Base-by-base conservation (phyloP, 805 yeast genomes). In the Candida manassasensis region DNA sequence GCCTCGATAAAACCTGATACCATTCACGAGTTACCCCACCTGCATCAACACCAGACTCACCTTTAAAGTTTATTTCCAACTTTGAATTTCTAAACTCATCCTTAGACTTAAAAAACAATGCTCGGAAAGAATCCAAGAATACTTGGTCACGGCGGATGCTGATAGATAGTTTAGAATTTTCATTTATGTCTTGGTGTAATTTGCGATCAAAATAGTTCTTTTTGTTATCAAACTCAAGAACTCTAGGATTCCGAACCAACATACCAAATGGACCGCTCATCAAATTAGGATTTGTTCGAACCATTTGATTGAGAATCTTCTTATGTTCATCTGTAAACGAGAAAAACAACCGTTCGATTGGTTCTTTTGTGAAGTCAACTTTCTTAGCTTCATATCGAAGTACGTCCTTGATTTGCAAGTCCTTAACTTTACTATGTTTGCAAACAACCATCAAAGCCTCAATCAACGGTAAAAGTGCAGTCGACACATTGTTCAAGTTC, bases 11-110 rank as follows among this genome's bases (percentile, higher is more conserved):
- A 4, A 89, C 95, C 55, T 89, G 97, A 52, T 82, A 89, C 98
- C 98, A 93, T 57, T 93, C 99, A 51, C 99, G 71, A 0, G 97
- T 85, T 11, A 93, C 81, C 27, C 99, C 99, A 47, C 99, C 99
- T 3, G 96, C 98, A 68, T 93, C 99, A 32, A 93, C 85, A 47
- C 97, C 99, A 36, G 83, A 83, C 58, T 93, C 99, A 1, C 95
- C 96, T 43, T 79, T 79, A 64, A 93, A 93, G n/a, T 73, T 73
- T 27, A 93, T 77, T 34, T 83, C 89, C 46, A 93, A 63, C 45
- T 80, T 81, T 2, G 89, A 73, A 32, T 77, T 70, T 46, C 79
- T 76, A 51, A 88, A 77, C 37, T 83, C 90, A 7, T 79, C 84
- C 21, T 77, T 76, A 0, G 84, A 63, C 48, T 87, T 85, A 68